These are phyloP conservation scores for Blastobotrys proliferans DNA, from an alignment of 1,139 yeast genomes.

Conservation along the genomic window DNA sequence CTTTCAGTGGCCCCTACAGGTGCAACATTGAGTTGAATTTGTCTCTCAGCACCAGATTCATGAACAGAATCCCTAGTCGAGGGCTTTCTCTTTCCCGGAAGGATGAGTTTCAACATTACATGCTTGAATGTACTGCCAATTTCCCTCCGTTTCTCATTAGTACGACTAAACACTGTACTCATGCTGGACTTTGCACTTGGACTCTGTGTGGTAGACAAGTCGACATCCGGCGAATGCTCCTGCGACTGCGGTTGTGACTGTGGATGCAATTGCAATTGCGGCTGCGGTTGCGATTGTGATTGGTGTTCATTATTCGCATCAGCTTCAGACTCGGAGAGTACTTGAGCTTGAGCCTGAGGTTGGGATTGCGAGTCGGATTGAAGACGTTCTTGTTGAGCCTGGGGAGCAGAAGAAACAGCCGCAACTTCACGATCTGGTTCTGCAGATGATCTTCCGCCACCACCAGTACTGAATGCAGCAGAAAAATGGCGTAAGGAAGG, in stretches of 20 bases:
- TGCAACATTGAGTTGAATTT: no score
- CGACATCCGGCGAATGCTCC: background rate
- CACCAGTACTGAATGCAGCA: background rate
- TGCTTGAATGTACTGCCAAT: slow-evolving; percentile 18
- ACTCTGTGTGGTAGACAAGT: background rate
- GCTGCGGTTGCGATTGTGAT: no score
- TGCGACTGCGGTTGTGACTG: background rate
- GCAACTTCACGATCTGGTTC: no score
- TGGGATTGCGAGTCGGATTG: no score
- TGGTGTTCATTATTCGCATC: no score
- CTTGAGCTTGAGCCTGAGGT: no score
- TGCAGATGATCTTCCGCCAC: background rate
- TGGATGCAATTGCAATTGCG: no score
- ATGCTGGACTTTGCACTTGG: slow-evolving; percentile 17
- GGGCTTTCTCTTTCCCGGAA: slow-evolving; percentile 10
- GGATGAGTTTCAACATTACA: slow-evolving; percentile 19
- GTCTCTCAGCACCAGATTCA: no score
- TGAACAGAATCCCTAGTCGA: slow-evolving; percentile 2
- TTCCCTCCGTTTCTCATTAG: slow-evolving; percentile 14
- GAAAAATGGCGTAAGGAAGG: background rate
- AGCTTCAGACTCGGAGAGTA: no score
- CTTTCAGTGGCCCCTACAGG: background rate
- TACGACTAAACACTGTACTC: slow-evolving; percentile 14
- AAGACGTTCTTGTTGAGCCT: no score
- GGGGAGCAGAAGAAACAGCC: no score